A percentile compares a stretch with the other conserved stretches of the same genome.
These are phyloP conservation scores for Turritis glabra DNA, from an alignment of 345 rosid species.

Conservation along the genomic window DNA sequence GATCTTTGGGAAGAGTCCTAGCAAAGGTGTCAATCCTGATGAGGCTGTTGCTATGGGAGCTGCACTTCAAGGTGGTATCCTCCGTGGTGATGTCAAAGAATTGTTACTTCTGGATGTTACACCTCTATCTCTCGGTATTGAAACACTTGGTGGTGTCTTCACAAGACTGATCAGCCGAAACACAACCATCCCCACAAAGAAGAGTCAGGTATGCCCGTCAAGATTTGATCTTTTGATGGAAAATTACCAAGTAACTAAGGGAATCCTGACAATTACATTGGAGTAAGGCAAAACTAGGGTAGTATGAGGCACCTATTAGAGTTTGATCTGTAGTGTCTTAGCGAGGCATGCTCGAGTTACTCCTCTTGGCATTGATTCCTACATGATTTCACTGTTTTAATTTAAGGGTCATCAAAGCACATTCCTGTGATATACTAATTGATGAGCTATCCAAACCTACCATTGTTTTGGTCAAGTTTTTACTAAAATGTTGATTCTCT, in stretches of 20 bases:
- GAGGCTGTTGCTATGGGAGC: constrained; percentile 95
- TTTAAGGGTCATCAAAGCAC: background rate
- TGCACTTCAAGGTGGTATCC: constrained; percentile 89
- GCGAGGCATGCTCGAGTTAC: background rate
- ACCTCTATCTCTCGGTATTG: constrained; percentile 84
- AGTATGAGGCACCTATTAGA: background rate
- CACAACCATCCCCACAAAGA: constrained; percentile 91
- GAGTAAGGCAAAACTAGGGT: background rate
- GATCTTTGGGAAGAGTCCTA: constrained; percentile 80
- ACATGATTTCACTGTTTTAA: background rate
- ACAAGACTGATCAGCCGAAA: constrained; percentile 71
- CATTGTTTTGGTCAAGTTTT: background rate
- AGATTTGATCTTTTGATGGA: background rate
- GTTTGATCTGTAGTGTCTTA: constrained; percentile 4
- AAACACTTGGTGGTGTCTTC: constrained; percentile 86
- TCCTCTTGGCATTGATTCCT: background rate
- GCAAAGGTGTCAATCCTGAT: constrained; percentile 89
- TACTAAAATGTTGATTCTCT: background rate
- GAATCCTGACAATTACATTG: background rate
- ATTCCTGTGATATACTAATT: background rate
- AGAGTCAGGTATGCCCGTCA: constrained; percentile 58
- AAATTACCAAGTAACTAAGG: background rate
- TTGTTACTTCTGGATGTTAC: constrained; percentile 86
- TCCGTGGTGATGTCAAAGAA: constrained; percentile 93
- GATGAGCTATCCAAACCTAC: background rate